Base-by-base conservation (phyloP, 768 basidiomycete species). In the Lactifluus subvellereus region DNA sequence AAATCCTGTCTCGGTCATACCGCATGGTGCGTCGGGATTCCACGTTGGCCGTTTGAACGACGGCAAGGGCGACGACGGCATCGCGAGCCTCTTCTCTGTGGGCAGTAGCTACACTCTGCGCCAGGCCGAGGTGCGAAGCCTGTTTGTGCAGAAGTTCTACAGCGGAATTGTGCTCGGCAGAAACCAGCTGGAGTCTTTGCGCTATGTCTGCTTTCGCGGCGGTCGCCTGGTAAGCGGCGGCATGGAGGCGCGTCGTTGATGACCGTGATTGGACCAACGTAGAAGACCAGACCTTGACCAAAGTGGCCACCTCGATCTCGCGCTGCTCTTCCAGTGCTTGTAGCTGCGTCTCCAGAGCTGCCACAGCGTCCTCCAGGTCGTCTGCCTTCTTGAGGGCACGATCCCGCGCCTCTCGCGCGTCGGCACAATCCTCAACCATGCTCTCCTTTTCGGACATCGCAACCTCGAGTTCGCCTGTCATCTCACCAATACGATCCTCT, bases 361-460 rank as follows among this genome's bases (percentile, higher is more conserved):
- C 89, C 55, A 82, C 65, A 64, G 84, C 82, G 47, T 84, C 80
- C 67, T 91, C 89, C 62, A 86, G 71, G n/a, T 72, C 73, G 60
- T 91, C 91, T 32, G 81, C 72, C 62, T 75, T 76, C 58, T 71
- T 69, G 48, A 85, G 71, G 5, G 89, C 87, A 30, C 79, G 79
- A 71, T 93, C 87, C 40, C 91, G 79, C 22, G 86, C 82, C 59
- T 86, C 86, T 57, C 91, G 78, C 2, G 88, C 89, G 59, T 86
- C 84, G 4, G 86, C 85, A 68, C 91, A 92, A 70, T 93, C 91
- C 65, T 91, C 89, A 0, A 92, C 82, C 87, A 93, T 89, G 2
- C 88, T 85, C 60, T 84, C 83, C 71, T 87, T 89, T 76, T 91
- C 82, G 5, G 83, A 79, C 22, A 75, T 77, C 61, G 85, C 75